Evolutionary conservation across 1,284 basidiomycete genomes (phyloP).

Genomic region (Naganishia albida): DNA sequence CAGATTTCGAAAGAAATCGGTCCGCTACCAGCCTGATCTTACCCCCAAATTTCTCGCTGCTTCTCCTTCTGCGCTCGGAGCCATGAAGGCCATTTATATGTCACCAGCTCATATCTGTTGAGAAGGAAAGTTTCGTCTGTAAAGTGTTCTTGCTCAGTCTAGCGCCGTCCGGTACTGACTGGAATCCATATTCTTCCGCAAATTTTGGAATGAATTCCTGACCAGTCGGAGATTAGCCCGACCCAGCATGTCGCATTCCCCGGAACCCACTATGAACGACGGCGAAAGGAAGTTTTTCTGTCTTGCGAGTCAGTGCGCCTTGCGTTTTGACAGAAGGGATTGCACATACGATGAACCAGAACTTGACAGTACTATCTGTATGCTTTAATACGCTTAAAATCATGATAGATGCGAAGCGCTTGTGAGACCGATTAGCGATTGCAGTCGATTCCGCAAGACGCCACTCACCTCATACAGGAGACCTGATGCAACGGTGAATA

Average conservation of each 20-base stretch:
- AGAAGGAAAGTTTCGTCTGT: background rate
- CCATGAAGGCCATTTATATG: slow-evolving; percentile 99
- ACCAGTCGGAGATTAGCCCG: no score
- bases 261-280: slow-evolving; percentile 74
- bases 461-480: slow-evolving; percentile 81
- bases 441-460: slow-evolving; percentile 31
- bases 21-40: slow-evolving; percentile 9
- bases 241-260: no score
- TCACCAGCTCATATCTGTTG: slow-evolving; percentile 75
- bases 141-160: background rate
- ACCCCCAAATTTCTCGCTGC: slow-evolving; percentile 96
- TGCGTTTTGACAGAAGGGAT: slow-evolving; percentile 1
- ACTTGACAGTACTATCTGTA: slow-evolving; percentile 90
- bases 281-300: slow-evolving; percentile 92
- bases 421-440: background rate
- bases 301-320: background rate
- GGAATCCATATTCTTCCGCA: slow-evolving; percentile 84
- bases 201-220: slow-evolving; percentile 94
- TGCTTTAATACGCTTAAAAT: slow-evolving; percentile 91
- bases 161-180: slow-evolving; percentile 56
- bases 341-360: slow-evolving; percentile 85
- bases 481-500: slow-evolving; percentile 97
- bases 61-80: slow-evolving; percentile 94
- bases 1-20: no score
- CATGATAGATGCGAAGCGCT: slow-evolving; percentile 98